Base-by-base conservation (phyloP, 2,329 filamentous ascomycete species). In the Chaetomiaceae sp. region DNA sequence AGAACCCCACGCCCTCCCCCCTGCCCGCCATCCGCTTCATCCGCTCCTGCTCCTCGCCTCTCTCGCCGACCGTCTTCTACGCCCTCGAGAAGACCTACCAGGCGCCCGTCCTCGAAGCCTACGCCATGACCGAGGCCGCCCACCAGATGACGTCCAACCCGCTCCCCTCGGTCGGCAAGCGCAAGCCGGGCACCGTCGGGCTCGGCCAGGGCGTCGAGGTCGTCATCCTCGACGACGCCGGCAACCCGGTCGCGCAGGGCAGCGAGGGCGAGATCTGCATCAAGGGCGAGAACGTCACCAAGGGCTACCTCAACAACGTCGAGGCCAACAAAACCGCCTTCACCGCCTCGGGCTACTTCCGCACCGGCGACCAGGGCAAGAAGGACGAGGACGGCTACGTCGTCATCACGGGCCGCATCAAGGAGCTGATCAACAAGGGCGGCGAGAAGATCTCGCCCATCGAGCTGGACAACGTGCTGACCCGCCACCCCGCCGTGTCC, bases 381-480 rank as follows among this genome's bases (percentile, higher is more conserved):
- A 77, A 82, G 65, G 89, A 95, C 62, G 71, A 81, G 51, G 87
- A 93, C 59, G 87, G 88, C 53, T 95, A 93, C 65, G 73, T 95
- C 10, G 77, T 87, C 63, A 92, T 95, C 68, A 95, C 89, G 0
- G 89, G 89, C n/a, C 78, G 89, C 47, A 95, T 95, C 71, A 95
- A 95, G 76, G 89, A 95, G 70, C 75, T 95, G 46, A 95, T 95
- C 74, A 90, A 90, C 71, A 91, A 92, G 70, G 88, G 86, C 49
- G 89, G 89, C 53, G 89, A 95, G 73, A 93, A 93, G 73, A 93
- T 95, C 65, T 87, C 83, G 58, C 89, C 89, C 1, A 91, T 93
- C 49, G 89, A 95, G 70, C 75, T 95, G 30, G 89, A 95, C 73
- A 95, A 95, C 59, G 81, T 87, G 12, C 73, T 95, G 23, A 77